Evolutionary conservation across 306 rosid genomes (phyloP), one percentile per base, ranked within the genome.

Genomic region (Prosopis cineraria): DNA sequence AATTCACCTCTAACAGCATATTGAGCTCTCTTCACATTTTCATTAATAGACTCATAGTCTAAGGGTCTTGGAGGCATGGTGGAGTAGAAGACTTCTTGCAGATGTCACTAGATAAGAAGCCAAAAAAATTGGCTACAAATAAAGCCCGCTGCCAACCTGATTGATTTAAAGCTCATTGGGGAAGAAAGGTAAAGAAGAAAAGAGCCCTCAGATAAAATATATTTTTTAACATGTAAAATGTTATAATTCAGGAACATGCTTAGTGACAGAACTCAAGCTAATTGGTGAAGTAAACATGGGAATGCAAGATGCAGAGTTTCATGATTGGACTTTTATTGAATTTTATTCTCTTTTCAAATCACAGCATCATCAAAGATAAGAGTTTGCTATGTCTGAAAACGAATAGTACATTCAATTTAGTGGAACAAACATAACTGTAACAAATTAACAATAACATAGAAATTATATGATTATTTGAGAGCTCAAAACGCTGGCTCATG

Each of bases 1-100:
- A 95, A 74, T 85, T 95, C 99, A 67, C 99, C 99, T 83, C 98
- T 84, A 77, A 93, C 98, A 79, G 98, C 99, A 87, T 95, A 95
- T 71, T 95, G 99, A 84, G 84, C 84, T 83, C 53, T 93, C 93
- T 93, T 96, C 89, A 96, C 98, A 25, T 96, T 96, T 80, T 91
- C 97, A 77, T 96, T 96, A 56, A 96, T 88, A 16, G 82, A 79
- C 45, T 78, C 97, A 45, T 86, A 77, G 86, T 90, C 98, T 71
- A 96, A 87, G 33, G 91, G 96, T 91, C 84, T 96, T 1, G 79
- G 92, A 31, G 97, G 91, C 99, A 96, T 96, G 85, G 72, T 89
- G 87, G 79, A 79, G 80, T 59, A 79, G 59, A 75, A 58, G 33
- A 71, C 10, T 89, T 72, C 82, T 84, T 25, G 70, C 77, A 77